Conservation (phyloP, 179 eudicot species). For the Pouteria campechiana region DNA sequence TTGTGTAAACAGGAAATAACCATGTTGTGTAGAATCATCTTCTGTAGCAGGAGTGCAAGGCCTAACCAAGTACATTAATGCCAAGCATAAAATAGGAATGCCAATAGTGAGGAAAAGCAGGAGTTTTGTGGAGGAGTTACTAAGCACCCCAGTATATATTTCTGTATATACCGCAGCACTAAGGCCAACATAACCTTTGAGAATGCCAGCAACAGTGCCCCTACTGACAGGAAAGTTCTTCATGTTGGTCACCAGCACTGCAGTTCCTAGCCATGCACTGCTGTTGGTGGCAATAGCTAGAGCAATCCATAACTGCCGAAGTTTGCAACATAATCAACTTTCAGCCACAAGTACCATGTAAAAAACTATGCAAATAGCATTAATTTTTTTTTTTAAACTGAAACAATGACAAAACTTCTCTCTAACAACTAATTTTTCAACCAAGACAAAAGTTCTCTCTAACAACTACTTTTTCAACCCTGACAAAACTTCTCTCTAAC, state of each 20-base stretch:
- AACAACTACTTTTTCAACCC: no score
- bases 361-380: no score
- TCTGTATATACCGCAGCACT: constrained; percentile 83
- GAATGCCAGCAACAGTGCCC: constrained; percentile 84
- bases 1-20: constrained; percentile 68
- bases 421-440: no score
- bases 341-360: no score
- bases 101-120: constrained; percentile 54
- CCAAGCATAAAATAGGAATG: constrained; percentile 44
- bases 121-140: constrained; percentile 39
- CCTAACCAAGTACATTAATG: constrained; percentile 64
- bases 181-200: constrained; percentile 72
- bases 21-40: constrained; percentile 46
- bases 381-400: no score
- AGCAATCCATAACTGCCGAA: constrained; percentile 42
- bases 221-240: constrained; percentile 84
- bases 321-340: neutral
- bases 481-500: no score
- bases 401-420: no score
- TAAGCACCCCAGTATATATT: constrained; percentile 40
- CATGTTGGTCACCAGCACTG: constrained; percentile 81
- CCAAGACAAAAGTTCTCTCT: no score
- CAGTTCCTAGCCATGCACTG: constrained; percentile 71
- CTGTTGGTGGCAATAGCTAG: constrained; percentile 55
- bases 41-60: constrained; percentile 74